Evolutionary conservation across 192 early-diverging fungal genomes (phyloP).

Genomic region (Coemansia sp.): DNA sequence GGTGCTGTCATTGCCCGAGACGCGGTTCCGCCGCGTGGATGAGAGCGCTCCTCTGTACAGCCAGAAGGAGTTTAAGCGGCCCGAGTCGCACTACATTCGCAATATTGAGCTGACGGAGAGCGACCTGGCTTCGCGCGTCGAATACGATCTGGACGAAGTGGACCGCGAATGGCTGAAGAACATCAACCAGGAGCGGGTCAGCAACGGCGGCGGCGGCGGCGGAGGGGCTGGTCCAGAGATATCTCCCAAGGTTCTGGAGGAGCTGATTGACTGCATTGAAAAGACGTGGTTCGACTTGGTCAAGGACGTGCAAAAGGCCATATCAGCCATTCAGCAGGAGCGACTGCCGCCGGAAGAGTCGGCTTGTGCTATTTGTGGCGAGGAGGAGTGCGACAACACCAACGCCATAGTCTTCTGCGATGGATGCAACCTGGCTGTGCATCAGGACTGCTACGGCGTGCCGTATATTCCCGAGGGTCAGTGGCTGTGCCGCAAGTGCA

Average conservation of each 20-base stretch:
- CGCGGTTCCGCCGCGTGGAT: conserved; percentile 18
- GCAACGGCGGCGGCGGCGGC: background rate
- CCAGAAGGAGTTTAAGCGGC: conserved; percentile 51
- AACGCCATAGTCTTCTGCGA: conserved; percentile 99
- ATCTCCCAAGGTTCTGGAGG: conserved; percentile 64
- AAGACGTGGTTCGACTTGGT: conserved; percentile 96
- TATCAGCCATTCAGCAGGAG: conserved; percentile 52
- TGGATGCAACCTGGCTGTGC: conserved; percentile 97
- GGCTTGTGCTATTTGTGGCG: conserved; percentile 91
- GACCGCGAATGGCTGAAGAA: conserved; percentile 71
- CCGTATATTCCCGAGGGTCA: conserved; percentile 99
- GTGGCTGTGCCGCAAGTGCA: conserved; percentile 98
- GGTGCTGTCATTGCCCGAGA: conserved; percentile 26
- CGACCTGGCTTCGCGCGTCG: conserved; percentile 60
- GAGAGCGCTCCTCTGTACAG: background rate
- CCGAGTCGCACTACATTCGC: conserved; percentile 68
- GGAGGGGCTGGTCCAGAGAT: conserved; percentile 3
- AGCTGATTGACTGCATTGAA: conserved; percentile 83
- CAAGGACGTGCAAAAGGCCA: conserved; percentile 74
- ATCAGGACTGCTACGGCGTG: conserved; percentile 99
- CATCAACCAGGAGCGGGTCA: conserved; percentile 62
- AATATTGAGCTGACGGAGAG: conserved; percentile 55
- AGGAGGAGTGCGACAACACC: conserved; percentile 98
- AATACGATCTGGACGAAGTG: conserved; percentile 99
- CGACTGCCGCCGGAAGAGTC: conserved; percentile 72